Base-by-base conservation (phyloP, 2,329 filamentous ascomycete species). In the Neoascochyta sp. region DNA sequence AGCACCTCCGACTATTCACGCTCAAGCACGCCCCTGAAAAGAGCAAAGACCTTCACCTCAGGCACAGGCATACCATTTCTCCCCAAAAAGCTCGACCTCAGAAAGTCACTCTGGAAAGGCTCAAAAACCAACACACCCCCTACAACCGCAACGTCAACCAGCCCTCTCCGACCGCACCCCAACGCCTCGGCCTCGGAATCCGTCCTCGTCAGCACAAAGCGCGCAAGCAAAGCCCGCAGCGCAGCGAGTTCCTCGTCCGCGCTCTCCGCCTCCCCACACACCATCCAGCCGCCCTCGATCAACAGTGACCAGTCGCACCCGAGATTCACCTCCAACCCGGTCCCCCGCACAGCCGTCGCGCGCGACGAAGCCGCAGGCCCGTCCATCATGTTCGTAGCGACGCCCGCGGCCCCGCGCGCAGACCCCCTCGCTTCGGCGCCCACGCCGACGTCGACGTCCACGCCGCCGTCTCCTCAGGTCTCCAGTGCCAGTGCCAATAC, bases 381-480 rank as follows among this genome's bases (percentile, higher is more conserved):
- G 1, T 81, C 74, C 2, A 88, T 93, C 41, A 85, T 84, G 75
- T 93, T 92, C 60, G 78, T 76, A 7, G 69, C 80, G 29, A 54
- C 51, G 1, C 56, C 60, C 4, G 13, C 34, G 16, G 25, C 40
- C 5, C 24, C 33, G 6, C 47, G 39, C 14, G 32, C 39, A 22
- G 47, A 60, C n/a, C 53, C 49, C 6, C 39, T 53, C 8, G 27
- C 50, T 12, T 29, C 39, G 5, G 39, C 36, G 11, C 22, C 36
- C 10, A n/a, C 24, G 12, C 16, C 24, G 10, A 17, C 24, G 8
- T 4, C 17, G 16, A 29, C 23, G 9, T 24, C 34, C 5, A 37
- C 29, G 25, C 41, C 45, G 25, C 9, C n/a, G 4, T 36, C 32
- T 13, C 13, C 29, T 11, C 26, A 36, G 2, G 19, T 23, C 5